Evolutionary conservation across 2,329 filamentous ascomycete genomes (phyloP).

Genomic region (Ophiostoma sp.): DNA sequence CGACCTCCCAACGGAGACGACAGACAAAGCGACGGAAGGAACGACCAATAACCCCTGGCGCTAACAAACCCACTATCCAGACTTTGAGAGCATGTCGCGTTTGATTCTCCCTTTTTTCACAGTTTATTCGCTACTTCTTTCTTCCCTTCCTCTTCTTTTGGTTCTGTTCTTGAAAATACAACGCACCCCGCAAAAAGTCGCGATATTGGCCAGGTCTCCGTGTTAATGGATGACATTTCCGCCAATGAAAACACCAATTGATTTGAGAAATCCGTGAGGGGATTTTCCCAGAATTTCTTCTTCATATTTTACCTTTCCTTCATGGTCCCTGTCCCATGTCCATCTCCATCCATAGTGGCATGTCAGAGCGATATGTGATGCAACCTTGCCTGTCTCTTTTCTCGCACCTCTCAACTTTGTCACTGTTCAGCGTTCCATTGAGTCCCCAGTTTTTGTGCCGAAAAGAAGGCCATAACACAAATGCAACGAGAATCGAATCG

Average conservation of each 20-base stretch:
- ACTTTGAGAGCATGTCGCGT: not conserved
- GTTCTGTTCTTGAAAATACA: not conserved
- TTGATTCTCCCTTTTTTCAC: not conserved
- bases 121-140: not conserved
- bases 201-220: not conserved
- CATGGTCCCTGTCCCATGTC: not conserved
- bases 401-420: not conserved
- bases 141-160: not conserved
- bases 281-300: not conserved
- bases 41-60: not conserved
- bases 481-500: not conserved
- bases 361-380: not conserved
- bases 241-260: not conserved
- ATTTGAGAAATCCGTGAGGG: not conserved
- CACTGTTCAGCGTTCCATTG: not conserved
- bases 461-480: not conserved
- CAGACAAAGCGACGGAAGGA: not conserved
- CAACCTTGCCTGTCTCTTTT: not conserved
- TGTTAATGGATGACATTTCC: not conserved
- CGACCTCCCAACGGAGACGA: not conserved
- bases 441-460: not conserved
- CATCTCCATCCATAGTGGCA: not conserved
- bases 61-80: not conserved
- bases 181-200: conserved; percentile 3
- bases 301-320: not conserved